phyloP scores from a whole-genome alignment of 257 asterid genomes.

The Nemophila menziesii region DNA sequence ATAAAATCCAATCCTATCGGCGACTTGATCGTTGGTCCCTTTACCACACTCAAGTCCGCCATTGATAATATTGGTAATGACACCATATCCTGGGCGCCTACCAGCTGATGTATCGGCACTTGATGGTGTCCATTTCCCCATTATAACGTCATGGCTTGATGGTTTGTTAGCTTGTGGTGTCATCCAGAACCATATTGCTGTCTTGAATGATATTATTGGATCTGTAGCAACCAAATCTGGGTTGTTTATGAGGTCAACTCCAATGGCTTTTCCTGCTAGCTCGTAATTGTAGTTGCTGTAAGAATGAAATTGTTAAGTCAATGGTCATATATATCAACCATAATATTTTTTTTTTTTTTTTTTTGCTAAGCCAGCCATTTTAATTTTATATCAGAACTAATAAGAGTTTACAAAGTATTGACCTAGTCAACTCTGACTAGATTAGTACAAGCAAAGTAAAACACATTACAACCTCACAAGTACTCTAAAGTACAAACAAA shows the following conservation, averaged over 20 bases:
- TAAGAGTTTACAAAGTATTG: too few species aligned
- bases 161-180: conserved; percentile 24
- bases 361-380: too few species aligned
- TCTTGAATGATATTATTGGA: conserved; percentile 21
- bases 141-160: conserved; percentile 19
- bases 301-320: not conserved
- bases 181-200: conserved; percentile 34
- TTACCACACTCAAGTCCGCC: conserved; percentile 25
- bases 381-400: too few species aligned
- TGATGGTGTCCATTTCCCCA: conserved; percentile 25
- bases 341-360: too few species aligned
- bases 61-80: conserved; percentile 28
- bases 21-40: conserved; percentile 14
- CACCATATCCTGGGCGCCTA: conserved; percentile 16
- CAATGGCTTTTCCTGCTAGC: conserved; percentile 19
- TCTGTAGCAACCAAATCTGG: conserved; percentile 22
- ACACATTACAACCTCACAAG: too few species aligned
- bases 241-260: conserved; percentile 17
- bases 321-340: too few species aligned
- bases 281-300: conserved; percentile 24
- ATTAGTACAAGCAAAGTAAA: too few species aligned
- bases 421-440: too few species aligned
- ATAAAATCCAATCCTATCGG: conserved; percentile 18
- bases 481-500: too few species aligned
- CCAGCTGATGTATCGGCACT: conserved; percentile 14